Base-by-base conservation (phyloP, 2,329 filamentous ascomycete genomes). In the Ceratocystis destructans region DNA sequence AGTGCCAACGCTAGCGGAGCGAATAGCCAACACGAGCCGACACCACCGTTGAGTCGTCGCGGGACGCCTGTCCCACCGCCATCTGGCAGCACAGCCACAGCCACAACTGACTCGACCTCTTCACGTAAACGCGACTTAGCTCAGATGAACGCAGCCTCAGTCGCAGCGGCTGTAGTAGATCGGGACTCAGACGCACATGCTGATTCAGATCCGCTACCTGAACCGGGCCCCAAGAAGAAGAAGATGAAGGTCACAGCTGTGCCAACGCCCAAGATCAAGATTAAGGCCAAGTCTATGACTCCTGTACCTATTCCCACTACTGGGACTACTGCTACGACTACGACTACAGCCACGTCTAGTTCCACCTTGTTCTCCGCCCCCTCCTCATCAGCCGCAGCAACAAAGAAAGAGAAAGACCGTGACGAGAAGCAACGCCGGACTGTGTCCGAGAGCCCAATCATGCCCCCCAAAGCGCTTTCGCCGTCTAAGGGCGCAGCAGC, bases 1-100 rank as follows among this genome's bases (percentile, higher is more conserved):
- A 85, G 84, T 69, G 82, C 80, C 68, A 79, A 76, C 67, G 75
- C 72, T 69, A 68, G 66, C 63, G 76, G 77, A 70, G 76, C 74
- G 28, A 77, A 75, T 46, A 82, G 79, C 66, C 79, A 80, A 69
- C 77, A 80, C 70, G 82, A 83, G 67, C 77, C 78, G 61, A 86
- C 83, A 53, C 83, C 83, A 8, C 83, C 84, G 17, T 81, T 81
- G 37, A 86, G 83, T 69, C 83, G 85, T 71, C 85, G 84, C 71
- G 82, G 81, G 46, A 87, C 84, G 1, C 84, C 84, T 75, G 76
- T 17, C 80, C 83, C 1, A 78, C 50, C 50, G 50, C 25, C 50
- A 22, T 22, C 50, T 2, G 8, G 20, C 15, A 20, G 20, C 12
- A 25, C 50, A 1, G 50, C 20, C 28, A 25, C 50, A 12, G n/a